These are phyloP conservation scores for Globisporangium rhizosaccharum DNA, from an alignment of 352 stramenopile species.

Conservation along the genomic window DNA sequence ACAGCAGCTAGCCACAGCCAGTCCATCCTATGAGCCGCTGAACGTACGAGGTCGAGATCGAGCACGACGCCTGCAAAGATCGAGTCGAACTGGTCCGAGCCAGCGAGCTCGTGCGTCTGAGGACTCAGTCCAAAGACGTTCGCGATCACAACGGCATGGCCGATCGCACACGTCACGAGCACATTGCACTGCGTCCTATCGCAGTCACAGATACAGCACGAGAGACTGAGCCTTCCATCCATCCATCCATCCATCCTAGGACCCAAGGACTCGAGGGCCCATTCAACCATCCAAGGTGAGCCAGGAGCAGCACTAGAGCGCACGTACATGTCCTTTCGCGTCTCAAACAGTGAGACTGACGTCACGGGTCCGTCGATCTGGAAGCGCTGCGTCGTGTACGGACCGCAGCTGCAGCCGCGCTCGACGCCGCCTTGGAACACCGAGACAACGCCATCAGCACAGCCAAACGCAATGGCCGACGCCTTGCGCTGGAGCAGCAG, in stretches of 20 bases:
- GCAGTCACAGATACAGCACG: not conserved
- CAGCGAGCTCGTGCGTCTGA: slow-evolving; percentile 19
- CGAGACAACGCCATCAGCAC: slow-evolving; percentile 56
- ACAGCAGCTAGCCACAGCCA: not conserved
- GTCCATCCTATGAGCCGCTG: not conserved
- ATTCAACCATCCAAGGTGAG: not conserved
- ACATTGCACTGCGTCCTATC: slow-evolving; percentile 33
- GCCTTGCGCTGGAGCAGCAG: slow-evolving; percentile 16
- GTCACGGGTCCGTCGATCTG: slow-evolving; percentile 60
- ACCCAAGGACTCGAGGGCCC: not conserved
- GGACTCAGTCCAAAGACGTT: slow-evolving; percentile 33
- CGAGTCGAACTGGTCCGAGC: slow-evolving; percentile 56
- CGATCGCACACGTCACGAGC: slow-evolving; percentile 58
- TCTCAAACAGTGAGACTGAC: slow-evolving; percentile 43
- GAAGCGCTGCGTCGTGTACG: slow-evolving; percentile 44
- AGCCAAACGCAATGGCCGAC: slow-evolving; percentile 57
- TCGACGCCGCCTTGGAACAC: slow-evolving; percentile 38
- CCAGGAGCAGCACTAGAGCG: not conserved
- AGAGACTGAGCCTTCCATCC: too few species aligned
- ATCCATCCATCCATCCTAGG: not conserved
- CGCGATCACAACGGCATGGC: slow-evolving; percentile 45
- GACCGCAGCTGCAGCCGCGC: slow-evolving; percentile 28
- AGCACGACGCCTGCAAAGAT: slow-evolving; percentile 45
- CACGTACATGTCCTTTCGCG: too few species aligned
- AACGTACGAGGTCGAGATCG: slow-evolving; percentile 60